These are phyloP conservation scores for Neurospora intermedia DNA, from an alignment of 495 filamentous ascomycete genomes.

Conservation along the genomic window DNA sequence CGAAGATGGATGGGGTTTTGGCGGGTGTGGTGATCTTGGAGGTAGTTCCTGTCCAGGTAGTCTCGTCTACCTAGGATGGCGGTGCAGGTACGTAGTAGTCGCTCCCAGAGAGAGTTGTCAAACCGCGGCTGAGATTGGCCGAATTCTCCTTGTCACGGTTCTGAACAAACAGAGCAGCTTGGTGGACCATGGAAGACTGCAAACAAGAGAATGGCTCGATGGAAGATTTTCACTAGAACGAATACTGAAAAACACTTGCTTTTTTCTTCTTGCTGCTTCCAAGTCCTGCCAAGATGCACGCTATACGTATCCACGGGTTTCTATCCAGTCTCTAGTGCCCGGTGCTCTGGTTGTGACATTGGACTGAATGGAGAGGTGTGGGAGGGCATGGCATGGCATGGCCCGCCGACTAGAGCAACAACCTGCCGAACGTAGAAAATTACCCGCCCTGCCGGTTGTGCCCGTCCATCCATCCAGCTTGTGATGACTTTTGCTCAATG, in stretches of 20 bases:
- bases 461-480: background rate
- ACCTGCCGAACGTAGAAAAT: background rate
- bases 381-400: background rate
- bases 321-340: background rate
- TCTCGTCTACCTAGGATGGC: too few relatives aligned
- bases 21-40: background rate
- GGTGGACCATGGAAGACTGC: background rate
- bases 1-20: background rate
- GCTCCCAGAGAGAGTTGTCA: background rate
- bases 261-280: background rate
- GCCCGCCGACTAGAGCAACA: background rate
- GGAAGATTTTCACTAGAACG: background rate
- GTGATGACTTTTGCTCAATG: background rate
- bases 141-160: background rate
- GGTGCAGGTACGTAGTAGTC: too few relatives aligned
- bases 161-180: background rate
- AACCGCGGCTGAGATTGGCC: background rate
- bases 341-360: background rate
- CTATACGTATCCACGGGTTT: background rate
- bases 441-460: background rate
- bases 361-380: background rate
- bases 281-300: background rate
- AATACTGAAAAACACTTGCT: background rate
- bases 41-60: background rate
- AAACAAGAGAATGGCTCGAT: background rate